A percentile compares a stretch with the other conserved stretches of the same genome.
phyloP scores from a whole-genome alignment of 169 alveolate genomes.

The Pseudocohnilembus persalinus region DNA sequence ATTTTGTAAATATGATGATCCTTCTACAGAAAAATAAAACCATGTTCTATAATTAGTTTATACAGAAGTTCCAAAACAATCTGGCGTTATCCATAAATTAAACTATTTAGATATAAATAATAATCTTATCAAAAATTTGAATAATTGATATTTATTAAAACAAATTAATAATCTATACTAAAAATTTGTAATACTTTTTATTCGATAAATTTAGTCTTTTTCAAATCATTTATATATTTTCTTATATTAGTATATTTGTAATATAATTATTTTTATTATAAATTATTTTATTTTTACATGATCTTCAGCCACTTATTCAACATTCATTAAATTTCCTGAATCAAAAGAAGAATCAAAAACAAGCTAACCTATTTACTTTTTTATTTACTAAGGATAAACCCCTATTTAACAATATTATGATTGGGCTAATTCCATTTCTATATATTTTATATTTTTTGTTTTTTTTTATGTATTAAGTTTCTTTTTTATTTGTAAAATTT shows the following conservation, averaged over 20 bases:
- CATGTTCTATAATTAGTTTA: conserved; percentile 48
- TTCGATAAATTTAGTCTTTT: no score
- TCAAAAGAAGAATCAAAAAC: conserved; percentile 54
- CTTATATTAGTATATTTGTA: no score
- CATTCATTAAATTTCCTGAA: conserved; percentile 58
- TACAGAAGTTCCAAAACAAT: conserved; percentile 44
- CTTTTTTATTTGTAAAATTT: neutral
- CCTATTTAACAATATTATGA: neutral
- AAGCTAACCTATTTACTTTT: conserved; percentile 33
- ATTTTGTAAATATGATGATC: conserved; percentile 3
- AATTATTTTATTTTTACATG: conserved; percentile 3
- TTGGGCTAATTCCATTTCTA: no score
- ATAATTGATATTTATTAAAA: neutral
- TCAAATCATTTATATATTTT: no score
- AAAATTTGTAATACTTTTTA: conserved; percentile 35
- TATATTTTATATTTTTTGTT: no score
- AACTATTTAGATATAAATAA: no score
- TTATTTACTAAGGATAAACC: conserved; percentile 18
- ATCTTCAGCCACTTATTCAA: conserved; percentile 28
- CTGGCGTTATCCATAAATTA: conserved; percentile 56
- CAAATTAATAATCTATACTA: neutral
- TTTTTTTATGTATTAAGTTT: neutral
- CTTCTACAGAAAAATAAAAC: conserved; percentile 53
- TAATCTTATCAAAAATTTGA: no score
- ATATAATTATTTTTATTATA: no score